A percentile compares a stretch with the other conserved stretches of the same genome.
phyloP scores from a whole-genome alignment of 1,284 basidiomycete genomes.

The Wolfiporia cocos region DNA sequence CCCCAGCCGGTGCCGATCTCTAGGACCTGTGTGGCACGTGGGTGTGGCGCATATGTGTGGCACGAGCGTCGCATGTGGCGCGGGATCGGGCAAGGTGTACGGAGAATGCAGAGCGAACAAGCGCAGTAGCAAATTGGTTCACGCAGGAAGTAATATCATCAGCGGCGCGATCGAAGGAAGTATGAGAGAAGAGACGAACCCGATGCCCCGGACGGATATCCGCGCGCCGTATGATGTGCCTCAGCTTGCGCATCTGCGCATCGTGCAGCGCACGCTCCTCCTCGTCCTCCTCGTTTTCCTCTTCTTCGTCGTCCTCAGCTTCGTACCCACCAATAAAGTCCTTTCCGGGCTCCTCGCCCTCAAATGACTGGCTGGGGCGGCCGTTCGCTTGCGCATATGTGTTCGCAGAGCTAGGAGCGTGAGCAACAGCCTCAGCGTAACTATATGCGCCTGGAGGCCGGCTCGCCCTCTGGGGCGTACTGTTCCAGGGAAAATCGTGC shows the following conservation, averaged over 20 bases:
- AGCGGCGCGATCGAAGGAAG: background rate
- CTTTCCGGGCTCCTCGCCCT: no score
- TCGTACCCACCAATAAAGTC: background rate
- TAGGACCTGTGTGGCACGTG: conserved; percentile 28
- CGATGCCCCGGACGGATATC: conserved; percentile 52
- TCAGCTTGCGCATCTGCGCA: conserved; percentile 64
- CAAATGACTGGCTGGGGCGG: no score
- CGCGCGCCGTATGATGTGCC: conserved; percentile 47
- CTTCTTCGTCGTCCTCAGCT: background rate
- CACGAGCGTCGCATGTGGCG: no score
- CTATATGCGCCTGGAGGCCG: no score
- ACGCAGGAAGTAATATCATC: no score
- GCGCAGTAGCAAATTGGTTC: no score
- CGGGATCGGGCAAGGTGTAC: background rate
- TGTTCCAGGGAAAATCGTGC: no score
- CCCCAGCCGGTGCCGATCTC: conserved; percentile 86
- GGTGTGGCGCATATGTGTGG: no score
- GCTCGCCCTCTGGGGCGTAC: no score
- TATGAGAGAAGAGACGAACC: conserved; percentile 26
- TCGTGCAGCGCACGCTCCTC: conserved; percentile 50
- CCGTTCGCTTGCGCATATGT: no score
- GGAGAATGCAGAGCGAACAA: background rate
- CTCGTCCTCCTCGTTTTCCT: conserved; percentile 2
- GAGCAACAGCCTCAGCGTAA: no score
- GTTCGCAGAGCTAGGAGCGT: no score